Base-by-base conservation (phyloP, 345 rosid species). In the Toxicodendron radicans region DNA sequence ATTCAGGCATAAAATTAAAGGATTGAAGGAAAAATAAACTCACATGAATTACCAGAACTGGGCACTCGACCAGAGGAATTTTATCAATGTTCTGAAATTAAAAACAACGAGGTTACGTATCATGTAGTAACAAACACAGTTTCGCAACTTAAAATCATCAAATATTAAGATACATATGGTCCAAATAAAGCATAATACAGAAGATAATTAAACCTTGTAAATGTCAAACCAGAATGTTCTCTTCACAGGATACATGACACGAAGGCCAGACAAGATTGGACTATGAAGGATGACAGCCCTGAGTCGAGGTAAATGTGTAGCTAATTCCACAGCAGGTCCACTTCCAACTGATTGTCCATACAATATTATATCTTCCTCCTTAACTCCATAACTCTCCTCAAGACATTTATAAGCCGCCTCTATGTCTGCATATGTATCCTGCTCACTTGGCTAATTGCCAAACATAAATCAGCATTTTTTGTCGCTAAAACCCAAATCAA, bases 341-440 rank as follows among this genome's bases (percentile, higher is more conserved):
- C 98, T 91, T 53, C 98, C 98, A 2, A 93, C 89, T 2, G 95
- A 93, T 69, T 93, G 98, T 6, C 98, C 98, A 38, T 91, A 91
- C 79, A 93, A 48, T 63, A 93, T 81, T n/a, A 78, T 83, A 77
- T 91, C 92, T 82, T 91, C 90, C 80, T 91, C 92, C 77, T 86
- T 86, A 23, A 79, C 79, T 16, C 88, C 91, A 73, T 84, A 85
- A 0, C 72, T 86, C 49, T 93, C 92, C 80, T 80, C 79, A 53
- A 93, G 84, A 80, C 98, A 91, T 69, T 79, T 84, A 72, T 81
- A 87, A 18, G 84, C 95, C 33, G 97, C 98, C 52, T 90, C 93
- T 77, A 93, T 90, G 84, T 93, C 98, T 68, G 95, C 93, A 78
- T 87, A 93, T 33, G 98, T 91, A 73, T 91, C 92, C 80, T 90